Evolutionary conservation across 2,329 filamentous ascomycete genomes (phyloP).

Genomic region (Aspergillus floridensis): DNA sequence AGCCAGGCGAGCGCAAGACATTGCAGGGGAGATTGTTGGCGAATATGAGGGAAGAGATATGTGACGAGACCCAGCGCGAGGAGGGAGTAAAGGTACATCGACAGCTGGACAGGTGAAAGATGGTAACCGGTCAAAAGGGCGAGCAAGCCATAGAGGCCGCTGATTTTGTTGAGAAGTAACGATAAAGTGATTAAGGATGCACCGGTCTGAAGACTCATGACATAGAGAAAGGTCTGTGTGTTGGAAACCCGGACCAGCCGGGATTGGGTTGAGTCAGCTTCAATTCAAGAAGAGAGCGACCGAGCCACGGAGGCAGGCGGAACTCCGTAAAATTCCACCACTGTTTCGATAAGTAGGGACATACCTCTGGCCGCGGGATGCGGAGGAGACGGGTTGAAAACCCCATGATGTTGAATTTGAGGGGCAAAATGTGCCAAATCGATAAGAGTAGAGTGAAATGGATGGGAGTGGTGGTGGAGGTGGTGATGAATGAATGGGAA

Average conservation of each 20-base stretch:
- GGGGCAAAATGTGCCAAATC: neutral
- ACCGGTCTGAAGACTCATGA: conserved; percentile 82
- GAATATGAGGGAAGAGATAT: conserved; percentile 75
- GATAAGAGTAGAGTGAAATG: neutral
- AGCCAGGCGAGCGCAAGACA: conserved; percentile 79
- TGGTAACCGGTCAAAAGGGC: conserved; percentile 83
- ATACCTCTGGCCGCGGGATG: conserved; percentile 51
- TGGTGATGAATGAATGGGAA: conserved; percentile 3
- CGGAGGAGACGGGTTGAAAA: conserved; percentile 45
- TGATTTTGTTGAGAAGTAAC: conserved; percentile 87
- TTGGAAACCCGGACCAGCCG: conserved; percentile 9
- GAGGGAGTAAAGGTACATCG: conserved; percentile 88
- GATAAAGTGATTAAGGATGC: conserved; percentile 80
- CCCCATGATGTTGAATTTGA: conserved; percentile 33
- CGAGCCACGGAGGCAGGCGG: conserved; percentile 4
- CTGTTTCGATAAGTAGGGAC: conserved; percentile 6
- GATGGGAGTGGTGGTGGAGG: neutral
- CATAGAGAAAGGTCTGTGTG: conserved; percentile 73
- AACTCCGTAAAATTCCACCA: neutral
- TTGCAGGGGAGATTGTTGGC: conserved; percentile 73
- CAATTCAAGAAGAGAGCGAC: conserved; percentile 12
- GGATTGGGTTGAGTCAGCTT: conserved; percentile 11
- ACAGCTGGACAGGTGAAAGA: conserved; percentile 77
- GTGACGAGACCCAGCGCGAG: conserved; percentile 65
- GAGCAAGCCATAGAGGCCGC: conserved; percentile 84